phyloP scores from a whole-genome alignment of 1,139 yeast species.

The Candida sp. region DNA sequence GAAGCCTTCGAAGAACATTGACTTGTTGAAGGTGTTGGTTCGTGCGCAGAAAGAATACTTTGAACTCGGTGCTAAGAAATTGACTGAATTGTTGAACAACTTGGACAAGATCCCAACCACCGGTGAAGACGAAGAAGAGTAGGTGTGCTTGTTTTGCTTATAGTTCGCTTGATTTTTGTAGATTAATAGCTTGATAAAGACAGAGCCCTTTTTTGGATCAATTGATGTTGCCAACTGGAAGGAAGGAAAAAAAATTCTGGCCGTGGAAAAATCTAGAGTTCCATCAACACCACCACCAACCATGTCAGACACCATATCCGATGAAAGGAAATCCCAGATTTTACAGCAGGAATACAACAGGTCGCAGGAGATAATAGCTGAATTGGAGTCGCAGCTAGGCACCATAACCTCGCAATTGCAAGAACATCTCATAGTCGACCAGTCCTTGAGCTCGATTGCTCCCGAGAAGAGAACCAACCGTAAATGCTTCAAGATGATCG shows the following conservation, averaged over 20 bases:
- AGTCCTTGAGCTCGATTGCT: constrained; percentile 29
- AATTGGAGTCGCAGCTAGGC: constrained; percentile 58
- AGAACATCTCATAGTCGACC: constrained; percentile 46
- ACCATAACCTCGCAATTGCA: constrained; percentile 49
- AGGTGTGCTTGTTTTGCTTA: neutral
- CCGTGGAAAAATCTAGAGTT: neutral
- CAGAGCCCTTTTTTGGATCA: neutral
- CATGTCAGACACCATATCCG: constrained; percentile 18
- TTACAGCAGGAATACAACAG: constrained; percentile 65
- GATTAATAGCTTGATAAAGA: no score
- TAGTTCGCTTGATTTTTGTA: neutral
- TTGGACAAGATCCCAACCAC: constrained; percentile 39
- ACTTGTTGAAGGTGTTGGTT: constrained; percentile 64
- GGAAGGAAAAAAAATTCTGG: neutral
- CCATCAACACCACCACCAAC: neutral
- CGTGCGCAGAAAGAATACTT: constrained; percentile 72
- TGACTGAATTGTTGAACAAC: constrained; percentile 31
- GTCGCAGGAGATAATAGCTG: constrained; percentile 63
- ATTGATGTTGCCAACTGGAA: neutral
- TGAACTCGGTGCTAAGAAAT: constrained; percentile 47
- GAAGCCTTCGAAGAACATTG: constrained; percentile 66
- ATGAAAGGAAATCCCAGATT: constrained; percentile 49
- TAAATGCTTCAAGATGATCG: constrained; percentile 92
- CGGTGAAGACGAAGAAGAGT: constrained; percentile 33
- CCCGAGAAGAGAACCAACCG: constrained; percentile 55